Base-by-base conservation (phyloP, 164 flowering plant genomes). In the Vitis cinerea region DNA sequence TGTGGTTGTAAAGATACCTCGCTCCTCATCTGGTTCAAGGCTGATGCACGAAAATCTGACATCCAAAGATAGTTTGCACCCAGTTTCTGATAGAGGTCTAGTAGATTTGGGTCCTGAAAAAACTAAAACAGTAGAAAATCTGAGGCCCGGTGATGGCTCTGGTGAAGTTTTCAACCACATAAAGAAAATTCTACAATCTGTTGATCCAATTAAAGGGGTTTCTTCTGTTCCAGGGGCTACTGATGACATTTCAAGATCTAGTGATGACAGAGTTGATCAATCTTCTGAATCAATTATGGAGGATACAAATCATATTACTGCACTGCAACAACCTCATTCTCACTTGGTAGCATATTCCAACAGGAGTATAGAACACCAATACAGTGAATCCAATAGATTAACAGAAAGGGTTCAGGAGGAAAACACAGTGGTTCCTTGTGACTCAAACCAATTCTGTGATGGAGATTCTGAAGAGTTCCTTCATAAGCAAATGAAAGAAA, bases 391-490 rank as follows among this genome's bases (percentile, higher is more conserved):
- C 48, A 44, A 19, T 68, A 52, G 37, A 49, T 29, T 51, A 66
- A 65, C 27, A 2, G 50, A 73, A 57, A 68, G 13, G 19, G 50
- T 65, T 60, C 72, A 73, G 53, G 73, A 66, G 65, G 73, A 53
- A 57, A 23, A 29, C 52, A 8, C 30, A 13, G 66, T 15, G 69
- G 57, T 69, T 15, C 61, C 64, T 48, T 61, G 69, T 72, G 57
- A 44, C 65, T 77, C 73, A 15, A 16, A 55, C 49, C 44, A 52
- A 66, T 29, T 48, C 56, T 23, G 19, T 27, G 68, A 69, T 16
- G 71, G 55, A 27, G 68, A 56, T 60, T 23, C 63, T 62, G 51
- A 63, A 37, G 37, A 29, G 11, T 23, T 17, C 30, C 48, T 29
- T 30, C 53, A 44, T 60, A 19, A 13, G 10, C 31, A 65, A 49